phyloP scores from a whole-genome alignment of 352 stramenopile species.

The Phytophthora rubi region DNA sequence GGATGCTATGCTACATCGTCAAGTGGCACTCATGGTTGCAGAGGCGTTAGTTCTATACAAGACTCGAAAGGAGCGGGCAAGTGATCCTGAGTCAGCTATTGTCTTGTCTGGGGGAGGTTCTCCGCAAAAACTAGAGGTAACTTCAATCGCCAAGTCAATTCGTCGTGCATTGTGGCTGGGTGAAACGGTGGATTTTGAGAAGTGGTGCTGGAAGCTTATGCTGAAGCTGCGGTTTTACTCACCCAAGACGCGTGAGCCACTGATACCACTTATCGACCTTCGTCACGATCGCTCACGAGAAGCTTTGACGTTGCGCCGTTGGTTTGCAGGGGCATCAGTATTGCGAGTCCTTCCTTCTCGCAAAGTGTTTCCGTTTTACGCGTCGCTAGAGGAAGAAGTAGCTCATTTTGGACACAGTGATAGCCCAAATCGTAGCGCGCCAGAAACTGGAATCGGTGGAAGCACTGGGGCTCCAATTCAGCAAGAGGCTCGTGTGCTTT shows the following conservation, averaged over 20 bases:
- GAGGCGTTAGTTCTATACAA: constrained; percentile 82
- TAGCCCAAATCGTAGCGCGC: not conserved
- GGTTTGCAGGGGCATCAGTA: constrained; percentile 61
- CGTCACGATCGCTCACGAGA: constrained; percentile 73
- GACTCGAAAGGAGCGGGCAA: constrained; percentile 45
- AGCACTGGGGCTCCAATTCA: constrained; percentile 50
- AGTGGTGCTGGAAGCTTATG: constrained; percentile 88
- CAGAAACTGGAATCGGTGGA: constrained; percentile 12
- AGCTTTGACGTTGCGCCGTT: constrained; percentile 74
- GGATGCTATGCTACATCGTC: constrained; percentile 71
- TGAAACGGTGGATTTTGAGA: constrained; percentile 75
- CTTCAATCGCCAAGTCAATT: constrained; percentile 77
- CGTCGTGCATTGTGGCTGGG: constrained; percentile 71
- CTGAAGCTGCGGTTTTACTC: constrained; percentile 88
- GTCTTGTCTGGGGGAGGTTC: constrained; percentile 52
- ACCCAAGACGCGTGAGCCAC: constrained; percentile 64
- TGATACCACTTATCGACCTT: constrained; percentile 78
- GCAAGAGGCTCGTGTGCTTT: constrained; percentile 36
- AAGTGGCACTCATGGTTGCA: constrained; percentile 78
- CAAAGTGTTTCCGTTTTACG: constrained; percentile 67
- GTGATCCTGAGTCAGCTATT: constrained; percentile 46
- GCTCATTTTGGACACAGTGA: constrained; percentile 18
- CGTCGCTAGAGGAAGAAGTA: constrained; percentile 51
- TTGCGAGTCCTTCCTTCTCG: constrained; percentile 37
- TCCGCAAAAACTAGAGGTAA: constrained; percentile 59